Evolutionary conservation across 2,329 filamentous ascomycete species (phyloP).

Genomic region (Leptographium lundbergii): DNA sequence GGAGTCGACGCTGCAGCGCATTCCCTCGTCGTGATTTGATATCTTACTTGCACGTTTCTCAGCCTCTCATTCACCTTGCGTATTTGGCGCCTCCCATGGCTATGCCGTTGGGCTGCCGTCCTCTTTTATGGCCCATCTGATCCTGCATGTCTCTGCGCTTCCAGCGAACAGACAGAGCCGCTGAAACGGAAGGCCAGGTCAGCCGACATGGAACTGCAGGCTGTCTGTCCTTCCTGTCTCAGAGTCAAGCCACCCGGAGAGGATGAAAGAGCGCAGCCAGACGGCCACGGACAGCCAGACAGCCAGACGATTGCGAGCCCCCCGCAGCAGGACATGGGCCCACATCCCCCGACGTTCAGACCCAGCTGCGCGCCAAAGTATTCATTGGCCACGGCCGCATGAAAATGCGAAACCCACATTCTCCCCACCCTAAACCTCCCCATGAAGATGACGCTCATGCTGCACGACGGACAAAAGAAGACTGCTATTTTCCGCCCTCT

Average conservation of each 20-base stretch:
- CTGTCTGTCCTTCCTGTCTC: neutral
- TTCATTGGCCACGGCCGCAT: slow-evolving; percentile 8
- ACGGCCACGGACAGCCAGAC: neutral
- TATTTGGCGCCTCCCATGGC: neutral
- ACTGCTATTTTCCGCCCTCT: neutral
- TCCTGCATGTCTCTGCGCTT: neutral
- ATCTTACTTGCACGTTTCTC: neutral
- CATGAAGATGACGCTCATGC: neutral
- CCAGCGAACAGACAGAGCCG: neutral
- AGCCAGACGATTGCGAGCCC: neutral
- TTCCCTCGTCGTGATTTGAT: neutral
- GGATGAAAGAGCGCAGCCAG: neutral
- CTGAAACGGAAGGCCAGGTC: neutral
- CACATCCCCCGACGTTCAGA: neutral
- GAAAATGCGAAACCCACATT: slow-evolving; percentile 9
- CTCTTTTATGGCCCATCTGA: neutral
- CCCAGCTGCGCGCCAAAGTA: slow-evolving; percentile 8
- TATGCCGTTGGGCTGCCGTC: neutral
- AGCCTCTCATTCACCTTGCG: neutral
- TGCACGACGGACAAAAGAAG: neutral
- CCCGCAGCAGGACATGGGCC: neutral
- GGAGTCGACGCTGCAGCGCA: neutral
- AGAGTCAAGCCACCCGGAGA: neutral
- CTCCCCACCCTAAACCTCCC: neutral
- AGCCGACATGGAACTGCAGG: neutral